Conservation (phyloP, 2,329 filamentous ascomycete species). For the Beauveria rudraprayagi region DNA sequence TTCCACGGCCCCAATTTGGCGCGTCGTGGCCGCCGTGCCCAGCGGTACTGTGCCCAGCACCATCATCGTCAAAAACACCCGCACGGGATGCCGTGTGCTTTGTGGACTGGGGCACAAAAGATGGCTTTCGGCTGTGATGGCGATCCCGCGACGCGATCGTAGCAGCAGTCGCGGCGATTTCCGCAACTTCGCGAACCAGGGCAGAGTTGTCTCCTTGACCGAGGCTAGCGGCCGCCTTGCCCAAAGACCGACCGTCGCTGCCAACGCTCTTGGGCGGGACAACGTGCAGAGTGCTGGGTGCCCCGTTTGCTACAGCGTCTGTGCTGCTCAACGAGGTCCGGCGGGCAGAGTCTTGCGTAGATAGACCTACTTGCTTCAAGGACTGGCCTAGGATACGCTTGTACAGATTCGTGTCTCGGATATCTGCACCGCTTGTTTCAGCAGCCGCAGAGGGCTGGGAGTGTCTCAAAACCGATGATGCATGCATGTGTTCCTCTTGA, state of each 20-base stretch:
- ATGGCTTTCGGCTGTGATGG: conserved; percentile 29
- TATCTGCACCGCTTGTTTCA: conserved; percentile 53
- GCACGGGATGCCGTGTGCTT: conserved; percentile 22
- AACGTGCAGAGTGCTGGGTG: conserved; percentile 54
- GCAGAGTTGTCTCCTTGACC: conserved; percentile 74
- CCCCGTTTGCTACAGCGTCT: conserved; percentile 33
- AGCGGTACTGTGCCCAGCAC: conserved; percentile 19
- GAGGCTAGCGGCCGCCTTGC: conserved; percentile 56
- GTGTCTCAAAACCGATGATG: conserved; percentile 22
- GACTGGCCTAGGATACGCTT: conserved; percentile 90
- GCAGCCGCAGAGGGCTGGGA: conserved; percentile 32
- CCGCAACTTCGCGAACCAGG: conserved; percentile 78
- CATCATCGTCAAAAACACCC: conserved; percentile 38
- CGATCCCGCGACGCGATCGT: conserved; percentile 75
- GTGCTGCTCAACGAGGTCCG: conserved; percentile 29
- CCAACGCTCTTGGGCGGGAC: conserved; percentile 61
- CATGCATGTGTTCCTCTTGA: conserved; percentile 42
- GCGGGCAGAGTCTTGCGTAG: conserved; percentile 36
- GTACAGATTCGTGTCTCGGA: conserved; percentile 83
- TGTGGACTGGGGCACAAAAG: conserved; percentile 19
- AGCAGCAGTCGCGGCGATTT: conserved; percentile 87
- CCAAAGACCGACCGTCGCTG: conserved; percentile 31
- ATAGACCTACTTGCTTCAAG: conserved; percentile 70
- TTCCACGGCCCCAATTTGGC: conserved; percentile 93
- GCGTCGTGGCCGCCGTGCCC: conserved; percentile 78